Base-by-base conservation (phyloP, 2,329 filamentous ascomycete species). In the Colletotrichum orbiculare region DNA sequence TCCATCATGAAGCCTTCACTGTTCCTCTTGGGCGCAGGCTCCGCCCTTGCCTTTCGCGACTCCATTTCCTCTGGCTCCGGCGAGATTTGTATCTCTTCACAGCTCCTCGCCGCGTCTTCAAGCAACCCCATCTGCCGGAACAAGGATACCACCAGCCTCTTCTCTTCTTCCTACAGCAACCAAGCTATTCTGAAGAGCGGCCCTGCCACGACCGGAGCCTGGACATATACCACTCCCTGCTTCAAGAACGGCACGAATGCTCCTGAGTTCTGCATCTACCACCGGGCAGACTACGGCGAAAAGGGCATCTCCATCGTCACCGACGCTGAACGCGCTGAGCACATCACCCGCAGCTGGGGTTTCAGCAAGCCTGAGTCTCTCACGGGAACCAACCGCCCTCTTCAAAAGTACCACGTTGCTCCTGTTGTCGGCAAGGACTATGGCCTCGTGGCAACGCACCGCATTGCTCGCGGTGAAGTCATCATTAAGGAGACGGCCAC, bases 401-500 rank as follows among this genome's bases (percentile, higher is more conserved):
- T 66, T 42, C 57, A 49, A 39, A 73, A 69, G 46, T 79, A 76
- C 70, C 68, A 72, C 48, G 71, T 79, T n/a, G 72, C 73, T 33
- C 72, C 72, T 9, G 73, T 81, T 38, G 75, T 75, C 8, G 77
- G 78, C 37, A 81, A 80, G 65, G 78, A 74, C 43, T 95, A 73
- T 64, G 79, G 79, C 35, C 67, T 80, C 6, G 72, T 79, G 7
- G 78, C 79, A 10, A 74, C 67, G 5, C 58, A 68, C 38, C 71
- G 69, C 65, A 75, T 80, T 67, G 63, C 68, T 37, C 71, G 77
- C 38, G 78, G 78, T 42, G 77, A 79, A 54, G 69, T 72, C 48
- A 76, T 81, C 69, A 74, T 80, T 70, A 74, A 73, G 63, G 75
- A 76, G 67, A 79, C 78, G 48, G 72, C 74, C 9, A 76, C 76